phyloP scores from a whole-genome alignment of 257 asterid genomes.

The Euphrasia confusa region DNA sequence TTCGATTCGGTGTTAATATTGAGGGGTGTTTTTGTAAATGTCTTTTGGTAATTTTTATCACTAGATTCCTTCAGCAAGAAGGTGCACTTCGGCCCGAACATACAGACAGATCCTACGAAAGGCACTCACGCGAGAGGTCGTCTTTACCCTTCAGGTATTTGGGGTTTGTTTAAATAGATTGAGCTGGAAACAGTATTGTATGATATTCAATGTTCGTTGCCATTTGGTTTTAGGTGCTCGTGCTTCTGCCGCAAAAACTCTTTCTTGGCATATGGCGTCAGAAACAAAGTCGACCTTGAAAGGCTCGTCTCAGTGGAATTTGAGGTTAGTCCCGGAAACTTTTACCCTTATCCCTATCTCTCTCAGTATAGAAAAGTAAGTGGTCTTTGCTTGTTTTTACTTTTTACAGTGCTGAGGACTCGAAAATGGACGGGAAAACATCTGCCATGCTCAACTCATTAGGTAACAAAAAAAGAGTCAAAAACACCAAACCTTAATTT shows the following conservation, averaged over 20 bases:
- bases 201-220: background rate
- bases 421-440: constrained; percentile 38
- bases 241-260: constrained; percentile 70
- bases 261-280: constrained; percentile 97
- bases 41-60: constrained; percentile 12
- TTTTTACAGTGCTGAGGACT: constrained; percentile 51
- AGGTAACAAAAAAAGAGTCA: constrained; percentile 34
- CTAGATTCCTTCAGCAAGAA: constrained; percentile 73
- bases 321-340: constrained; percentile 47
- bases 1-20: too few relatives aligned
- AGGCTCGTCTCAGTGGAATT: constrained; percentile 52
- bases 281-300: constrained; percentile 82
- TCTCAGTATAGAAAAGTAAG: constrained; percentile 14
- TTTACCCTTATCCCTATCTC: background rate
- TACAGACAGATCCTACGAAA: constrained; percentile 55
- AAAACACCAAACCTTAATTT: background rate
- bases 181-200: background rate
- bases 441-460: constrained; percentile 39
- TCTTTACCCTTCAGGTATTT: constrained; percentile 60
- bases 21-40: background rate
- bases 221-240: constrained; percentile 49
- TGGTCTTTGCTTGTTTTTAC: constrained; percentile 25
- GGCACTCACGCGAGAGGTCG: constrained; percentile 50
- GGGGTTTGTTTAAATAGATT: constrained; percentile 11
- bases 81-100: constrained; percentile 78